Evolutionary conservation across 1,284 basidiomycete genomes (phyloP).

Genomic region (Fomitopsis betulina): DNA sequence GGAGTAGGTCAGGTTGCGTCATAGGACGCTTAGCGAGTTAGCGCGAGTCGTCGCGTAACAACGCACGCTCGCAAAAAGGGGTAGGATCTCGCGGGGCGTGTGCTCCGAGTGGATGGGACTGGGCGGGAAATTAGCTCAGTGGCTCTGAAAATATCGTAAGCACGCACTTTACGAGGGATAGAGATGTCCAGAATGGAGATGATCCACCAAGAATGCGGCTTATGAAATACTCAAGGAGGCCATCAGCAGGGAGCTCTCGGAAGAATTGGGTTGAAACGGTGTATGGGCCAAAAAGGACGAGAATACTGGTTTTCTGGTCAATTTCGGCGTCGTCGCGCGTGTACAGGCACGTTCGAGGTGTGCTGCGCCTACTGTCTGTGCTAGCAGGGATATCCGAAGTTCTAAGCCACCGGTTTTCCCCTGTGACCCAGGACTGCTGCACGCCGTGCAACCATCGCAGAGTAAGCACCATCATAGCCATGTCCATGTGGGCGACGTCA

Average conservation of each 20-base stretch:
- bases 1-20: too few species aligned
- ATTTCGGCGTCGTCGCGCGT: background rate
- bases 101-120: too few species aligned
- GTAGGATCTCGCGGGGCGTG: background rate
- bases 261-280: background rate
- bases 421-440: too few species aligned
- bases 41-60: too few species aligned
- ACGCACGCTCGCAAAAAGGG: background rate
- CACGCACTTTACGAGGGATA: background rate
- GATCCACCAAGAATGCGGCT: background rate
- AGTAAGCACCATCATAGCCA: background rate
- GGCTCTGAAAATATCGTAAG: background rate
- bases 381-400: background rate
- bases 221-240: background rate
- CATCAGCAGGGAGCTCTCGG: background rate
- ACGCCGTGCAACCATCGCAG: too few species aligned
- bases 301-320: background rate
- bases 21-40: too few species aligned
- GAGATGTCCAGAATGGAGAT: background rate
- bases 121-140: too few species aligned
- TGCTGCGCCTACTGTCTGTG: too few species aligned
- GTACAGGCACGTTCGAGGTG: background rate
- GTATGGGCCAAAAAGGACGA: background rate
- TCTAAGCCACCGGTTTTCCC: background rate
- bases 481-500: background rate